Conservation (phyloP, 192 early-diverging fungal genomes). For the Phycomyces blakesleeanus region DNA sequence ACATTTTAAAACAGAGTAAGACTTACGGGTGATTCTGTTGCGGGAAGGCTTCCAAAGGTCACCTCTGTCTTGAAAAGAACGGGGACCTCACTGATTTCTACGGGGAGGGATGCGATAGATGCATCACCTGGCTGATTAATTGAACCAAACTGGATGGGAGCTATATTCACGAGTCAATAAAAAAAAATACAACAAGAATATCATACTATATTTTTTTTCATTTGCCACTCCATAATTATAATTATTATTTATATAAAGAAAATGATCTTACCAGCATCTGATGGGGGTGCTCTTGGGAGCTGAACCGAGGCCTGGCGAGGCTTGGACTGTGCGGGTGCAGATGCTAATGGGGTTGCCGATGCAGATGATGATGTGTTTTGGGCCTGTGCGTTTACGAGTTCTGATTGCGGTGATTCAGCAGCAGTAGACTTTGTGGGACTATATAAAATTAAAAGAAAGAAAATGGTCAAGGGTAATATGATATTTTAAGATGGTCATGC, state of each 20-base stretch:
- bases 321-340: neutral
- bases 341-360: neutral
- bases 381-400: no score
- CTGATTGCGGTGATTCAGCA: no score
- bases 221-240: neutral
- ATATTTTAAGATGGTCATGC: no score
- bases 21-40: constrained; percentile 23
- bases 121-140: constrained; percentile 28
- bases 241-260: neutral
- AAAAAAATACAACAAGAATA: no score
- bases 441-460: no score
- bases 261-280: constrained; percentile 19
- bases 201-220: neutral
- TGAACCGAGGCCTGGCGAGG: constrained; percentile 25
- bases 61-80: neutral
- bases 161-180: constrained; percentile 20
- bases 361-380: constrained; percentile 6
- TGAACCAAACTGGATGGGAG: constrained; percentile 19
- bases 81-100: constrained; percentile 19
- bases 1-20: constrained; percentile 5
- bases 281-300: constrained; percentile 27
- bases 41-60: constrained; percentile 16
- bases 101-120: constrained; percentile 20
- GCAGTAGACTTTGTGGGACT: no score
- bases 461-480: no score